phyloP scores from a whole-genome alignment of 306 rosid genomes.

The Malus sylvestris region DNA sequence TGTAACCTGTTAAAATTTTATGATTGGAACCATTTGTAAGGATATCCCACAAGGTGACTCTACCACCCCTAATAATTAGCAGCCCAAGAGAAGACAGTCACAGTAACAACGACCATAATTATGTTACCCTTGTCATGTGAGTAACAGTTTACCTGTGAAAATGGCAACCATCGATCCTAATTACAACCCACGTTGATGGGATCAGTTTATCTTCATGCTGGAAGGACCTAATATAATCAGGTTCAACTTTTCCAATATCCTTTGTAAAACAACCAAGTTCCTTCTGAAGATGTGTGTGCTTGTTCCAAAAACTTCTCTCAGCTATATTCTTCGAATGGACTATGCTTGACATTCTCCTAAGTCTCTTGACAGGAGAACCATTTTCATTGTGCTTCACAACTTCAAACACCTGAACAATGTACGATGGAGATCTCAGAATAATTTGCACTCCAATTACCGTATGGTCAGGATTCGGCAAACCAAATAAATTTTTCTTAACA shows the following conservation, averaged over 20 bases:
- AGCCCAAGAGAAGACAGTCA: not conserved
- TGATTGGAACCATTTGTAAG: not conserved
- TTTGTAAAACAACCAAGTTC: conserved; percentile 64
- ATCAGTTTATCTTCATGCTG: conserved; percentile 53
- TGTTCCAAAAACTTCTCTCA: conserved; percentile 53
- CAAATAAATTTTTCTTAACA: too few relatives aligned
- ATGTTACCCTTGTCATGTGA: not conserved
- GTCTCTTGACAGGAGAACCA: conserved; percentile 60
- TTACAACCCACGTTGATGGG: conserved; percentile 67
- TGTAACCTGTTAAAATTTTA: not conserved
- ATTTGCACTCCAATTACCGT: too few relatives aligned
- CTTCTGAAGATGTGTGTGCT: conserved; percentile 45
- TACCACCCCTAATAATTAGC: not conserved
- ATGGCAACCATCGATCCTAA: conserved; percentile 81
- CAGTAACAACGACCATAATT: not conserved
- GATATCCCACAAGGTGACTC: not conserved
- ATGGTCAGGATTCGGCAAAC: too few relatives aligned
- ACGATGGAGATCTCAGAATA: not conserved
- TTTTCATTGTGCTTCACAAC: conserved; percentile 54
- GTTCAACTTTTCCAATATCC: conserved; percentile 57
- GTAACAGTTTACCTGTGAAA: conserved; percentile 46
- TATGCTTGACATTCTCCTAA: conserved; percentile 37
- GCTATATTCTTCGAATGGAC: conserved; percentile 58
- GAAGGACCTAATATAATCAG: conserved; percentile 67
- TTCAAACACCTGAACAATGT: conserved; percentile 32